Base-by-base conservation (phyloP, 352 stramenopile genomes). In the Globisporangium okanoganense region DNA sequence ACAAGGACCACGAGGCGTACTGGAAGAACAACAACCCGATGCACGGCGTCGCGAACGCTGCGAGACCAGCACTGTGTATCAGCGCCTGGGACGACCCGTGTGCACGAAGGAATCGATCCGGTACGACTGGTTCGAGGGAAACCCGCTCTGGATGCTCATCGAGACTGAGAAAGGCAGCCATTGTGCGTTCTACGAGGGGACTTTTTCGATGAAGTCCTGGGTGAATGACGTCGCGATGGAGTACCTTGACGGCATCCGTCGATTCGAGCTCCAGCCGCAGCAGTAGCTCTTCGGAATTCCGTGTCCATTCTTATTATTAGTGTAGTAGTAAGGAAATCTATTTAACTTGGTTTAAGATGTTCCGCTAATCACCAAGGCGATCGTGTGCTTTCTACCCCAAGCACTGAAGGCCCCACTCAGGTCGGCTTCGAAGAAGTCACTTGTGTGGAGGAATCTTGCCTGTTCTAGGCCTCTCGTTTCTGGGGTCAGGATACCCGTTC, bases 1-100 rank as follows among this genome's bases (percentile, higher is more conserved):
- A 89, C 56, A 56, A 62, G 1, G 72, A 85, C 59, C 41, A 89
- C 6, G 78, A 86, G 50, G 44, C 65, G n/a, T 93, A 91, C 65
- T 93, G 83, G 83, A 50, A 62, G 25, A 40, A 79, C 24, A 93
- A 93, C 71, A 85, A 93, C 67, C 81, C 83, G n/a, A 87, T 91
- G 76, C 81, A 78, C 31, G 64, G 77, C 9, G 58, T 87, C 14
- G 50, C 72, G 24, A 81, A 74, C 31, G 70, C 91, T 41, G 61
- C 61, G 33, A 76, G 79, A 16, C 81, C 83, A 0, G 54, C 88
- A 55, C 67, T 93, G 9, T 88, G 78, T 27, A 77, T 93, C 47
- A 93, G 89, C 53, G 83, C 81, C 9, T 71, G 87, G 24, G 83
- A 93, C 51, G 83, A 93, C 55, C 81, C 81, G 79, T 93, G 33